Conservation (phyloP, 2,329 filamentous ascomycete genomes). For the Periglandula ipomoeae region DNA sequence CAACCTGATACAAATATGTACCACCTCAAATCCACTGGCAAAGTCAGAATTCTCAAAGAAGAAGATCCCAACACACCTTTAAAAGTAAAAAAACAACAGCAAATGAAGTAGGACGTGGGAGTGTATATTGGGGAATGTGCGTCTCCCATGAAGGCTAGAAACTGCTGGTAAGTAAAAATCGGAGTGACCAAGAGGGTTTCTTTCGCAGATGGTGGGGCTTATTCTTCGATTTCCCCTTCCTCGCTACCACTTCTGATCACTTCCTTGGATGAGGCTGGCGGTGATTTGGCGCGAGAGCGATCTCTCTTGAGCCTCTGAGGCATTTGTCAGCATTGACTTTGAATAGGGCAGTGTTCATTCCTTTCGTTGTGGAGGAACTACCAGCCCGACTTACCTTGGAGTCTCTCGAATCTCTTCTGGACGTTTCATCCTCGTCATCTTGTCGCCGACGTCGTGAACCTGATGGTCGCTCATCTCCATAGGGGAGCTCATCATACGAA, state of each 20-base stretch:
- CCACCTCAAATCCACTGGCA: neutral
- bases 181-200: neutral
- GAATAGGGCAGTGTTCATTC: too few species aligned
- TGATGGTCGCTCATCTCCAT: slow-evolving; percentile 65
- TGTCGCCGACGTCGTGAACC: slow-evolving; percentile 64
- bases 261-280: slow-evolving; percentile 37
- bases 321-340: slow-evolving; percentile 23
- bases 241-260: slow-evolving; percentile 66
- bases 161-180: slow-evolving; percentile 4
- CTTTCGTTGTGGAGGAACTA: too few species aligned
- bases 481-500: slow-evolving; percentile 80
- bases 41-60: slow-evolving; percentile 1
- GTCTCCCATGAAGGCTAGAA: slow-evolving; percentile 4
- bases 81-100: neutral
- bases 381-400: slow-evolving; percentile 62
- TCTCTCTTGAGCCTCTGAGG: slow-evolving; percentile 49
- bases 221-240: slow-evolving; percentile 91
- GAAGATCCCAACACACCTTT: slow-evolving; percentile 1
- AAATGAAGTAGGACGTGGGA: neutral
- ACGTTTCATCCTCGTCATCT: slow-evolving; percentile 64
- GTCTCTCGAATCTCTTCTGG: slow-evolving; percentile 56
- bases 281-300: slow-evolving; percentile 47
- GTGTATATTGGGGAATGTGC: neutral
- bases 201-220: slow-evolving; percentile 12
- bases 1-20: neutral